These are phyloP conservation scores for Triglochin maritima DNA, from an alignment of 106 monocot genomes.

Conservation along the genomic window DNA sequence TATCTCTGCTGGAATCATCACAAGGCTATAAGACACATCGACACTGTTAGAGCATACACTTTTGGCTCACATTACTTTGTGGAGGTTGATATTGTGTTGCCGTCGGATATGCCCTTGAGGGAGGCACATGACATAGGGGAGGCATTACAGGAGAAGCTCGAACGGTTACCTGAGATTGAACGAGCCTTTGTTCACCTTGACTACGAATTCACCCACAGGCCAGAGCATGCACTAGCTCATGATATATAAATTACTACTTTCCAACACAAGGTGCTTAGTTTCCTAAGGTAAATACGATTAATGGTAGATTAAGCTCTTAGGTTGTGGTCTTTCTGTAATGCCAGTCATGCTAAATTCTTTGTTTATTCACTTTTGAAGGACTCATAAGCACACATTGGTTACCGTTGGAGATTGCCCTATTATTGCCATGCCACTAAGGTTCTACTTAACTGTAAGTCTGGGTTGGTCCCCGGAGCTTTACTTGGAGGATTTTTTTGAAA, in stretches of 20 bases:
- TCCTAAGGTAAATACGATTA: too few relatives aligned
- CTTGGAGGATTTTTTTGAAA: too few relatives aligned
- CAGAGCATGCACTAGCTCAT: conserved; percentile 58
- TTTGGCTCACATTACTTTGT: conserved; percentile 97
- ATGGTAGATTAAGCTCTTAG: too few relatives aligned
- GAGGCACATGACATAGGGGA: conserved; percentile 98
- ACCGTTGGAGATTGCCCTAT: too few relatives aligned
- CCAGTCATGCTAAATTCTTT: too few relatives aligned
- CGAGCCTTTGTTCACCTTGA: conserved; percentile 89
- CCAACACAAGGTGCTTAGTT: too few relatives aligned
- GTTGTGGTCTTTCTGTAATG: too few relatives aligned
- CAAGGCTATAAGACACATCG: conserved; percentile 79
- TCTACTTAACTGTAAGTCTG: too few relatives aligned
- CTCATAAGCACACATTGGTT: too few relatives aligned
- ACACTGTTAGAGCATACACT: conserved; percentile 89
- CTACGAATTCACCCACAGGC: conserved; percentile 70
- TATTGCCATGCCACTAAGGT: too few relatives aligned
- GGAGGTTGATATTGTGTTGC: conserved; percentile 92
- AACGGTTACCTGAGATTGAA: conserved; percentile 65
- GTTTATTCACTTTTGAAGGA: too few relatives aligned
- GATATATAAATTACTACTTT: conserved; percentile 19
- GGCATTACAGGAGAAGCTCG: conserved; percentile 91
- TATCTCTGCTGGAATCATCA: conserved; percentile 91
- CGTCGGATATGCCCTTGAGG: conserved; percentile 73
- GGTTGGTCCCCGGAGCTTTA: too few relatives aligned